Evolutionary conservation across 192 early-diverging fungal species (phyloP).

Genomic region (Pilobolus umbonatus): DNA sequence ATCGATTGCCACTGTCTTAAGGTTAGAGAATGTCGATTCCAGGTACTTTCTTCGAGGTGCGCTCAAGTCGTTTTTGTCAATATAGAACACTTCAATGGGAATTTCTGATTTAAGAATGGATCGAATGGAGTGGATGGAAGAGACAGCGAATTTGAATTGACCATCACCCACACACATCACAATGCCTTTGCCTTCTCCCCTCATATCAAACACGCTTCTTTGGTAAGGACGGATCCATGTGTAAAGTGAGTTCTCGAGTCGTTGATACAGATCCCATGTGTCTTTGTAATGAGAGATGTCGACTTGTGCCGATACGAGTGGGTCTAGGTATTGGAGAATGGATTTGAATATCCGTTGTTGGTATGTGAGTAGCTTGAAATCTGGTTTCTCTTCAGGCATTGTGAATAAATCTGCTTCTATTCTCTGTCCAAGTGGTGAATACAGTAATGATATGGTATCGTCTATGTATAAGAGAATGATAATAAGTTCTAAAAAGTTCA

Average conservation of each 20-base stretch:
- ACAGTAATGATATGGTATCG: constrained; percentile 32
- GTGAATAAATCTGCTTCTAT: constrained; percentile 28
- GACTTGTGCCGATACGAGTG: constrained; percentile 26
- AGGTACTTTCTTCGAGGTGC: constrained; percentile 29
- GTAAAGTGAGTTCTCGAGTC: constrained; percentile 32
- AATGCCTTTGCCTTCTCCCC: constrained; percentile 30
- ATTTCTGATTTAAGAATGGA: constrained; percentile 39
- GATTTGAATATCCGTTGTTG: constrained; percentile 38
- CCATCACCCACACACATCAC: constrained; percentile 47
- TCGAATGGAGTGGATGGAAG: constrained; percentile 38
- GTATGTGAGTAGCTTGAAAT: constrained; percentile 35
- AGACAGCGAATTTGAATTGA: constrained; percentile 39
- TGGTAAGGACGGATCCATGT: constrained; percentile 38
- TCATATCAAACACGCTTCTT: constrained; percentile 35
- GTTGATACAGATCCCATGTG: constrained; percentile 29
- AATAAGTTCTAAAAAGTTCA: neutral
- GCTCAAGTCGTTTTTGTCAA: constrained; percentile 39
- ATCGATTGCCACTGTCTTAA: constrained; percentile 23
- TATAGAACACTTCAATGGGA: constrained; percentile 58
- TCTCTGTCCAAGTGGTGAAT: constrained; percentile 27
- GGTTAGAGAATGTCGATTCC: neutral
- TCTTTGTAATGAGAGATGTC: constrained; percentile 3
- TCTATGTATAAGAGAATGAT: neutral
- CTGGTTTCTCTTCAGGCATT: constrained; percentile 21
- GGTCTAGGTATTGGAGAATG: constrained; percentile 39